Conservation (phyloP, 73 alveolate genomes). For the Paramecium tetraurelia region DNA sequence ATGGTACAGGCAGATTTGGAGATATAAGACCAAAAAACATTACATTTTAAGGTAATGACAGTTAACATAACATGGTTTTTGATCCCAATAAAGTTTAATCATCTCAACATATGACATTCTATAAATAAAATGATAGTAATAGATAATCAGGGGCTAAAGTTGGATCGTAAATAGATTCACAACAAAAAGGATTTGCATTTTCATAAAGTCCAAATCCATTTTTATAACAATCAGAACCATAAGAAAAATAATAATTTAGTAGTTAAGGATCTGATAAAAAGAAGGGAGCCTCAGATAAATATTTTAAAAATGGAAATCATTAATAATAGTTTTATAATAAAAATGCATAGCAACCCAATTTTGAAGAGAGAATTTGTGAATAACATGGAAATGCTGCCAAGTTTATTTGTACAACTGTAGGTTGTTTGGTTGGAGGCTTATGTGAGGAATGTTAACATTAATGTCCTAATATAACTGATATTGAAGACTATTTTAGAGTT, state of each 20-base stretch:
- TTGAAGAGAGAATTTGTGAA: background rate
- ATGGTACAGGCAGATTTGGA: constrained; percentile 34
- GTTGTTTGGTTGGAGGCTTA: background rate
- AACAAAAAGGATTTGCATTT: background rate
- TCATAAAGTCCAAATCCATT: background rate
- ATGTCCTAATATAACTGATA: background rate
- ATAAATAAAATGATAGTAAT: background rate
- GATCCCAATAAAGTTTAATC: background rate
- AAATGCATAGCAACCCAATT: background rate
- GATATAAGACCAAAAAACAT: constrained; percentile 2
- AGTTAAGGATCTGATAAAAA: background rate
- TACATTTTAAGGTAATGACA: background rate
- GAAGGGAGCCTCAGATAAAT: background rate
- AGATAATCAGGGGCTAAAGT: background rate
- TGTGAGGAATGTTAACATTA: constrained; percentile 31
- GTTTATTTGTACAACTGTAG: background rate
- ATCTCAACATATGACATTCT: background rate
- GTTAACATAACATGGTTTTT: background rate
- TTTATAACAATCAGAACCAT: background rate
- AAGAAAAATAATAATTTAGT: background rate
- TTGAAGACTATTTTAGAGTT: background rate
- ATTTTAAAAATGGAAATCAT: background rate
- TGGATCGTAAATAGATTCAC: background rate
- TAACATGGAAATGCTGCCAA: background rate
- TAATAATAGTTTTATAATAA: background rate